Evolutionary conservation across 1,139 yeast species (phyloP), one percentile per base, ranked within the genome.

Genomic region (Hemisphaericaspora lyxosophila): DNA sequence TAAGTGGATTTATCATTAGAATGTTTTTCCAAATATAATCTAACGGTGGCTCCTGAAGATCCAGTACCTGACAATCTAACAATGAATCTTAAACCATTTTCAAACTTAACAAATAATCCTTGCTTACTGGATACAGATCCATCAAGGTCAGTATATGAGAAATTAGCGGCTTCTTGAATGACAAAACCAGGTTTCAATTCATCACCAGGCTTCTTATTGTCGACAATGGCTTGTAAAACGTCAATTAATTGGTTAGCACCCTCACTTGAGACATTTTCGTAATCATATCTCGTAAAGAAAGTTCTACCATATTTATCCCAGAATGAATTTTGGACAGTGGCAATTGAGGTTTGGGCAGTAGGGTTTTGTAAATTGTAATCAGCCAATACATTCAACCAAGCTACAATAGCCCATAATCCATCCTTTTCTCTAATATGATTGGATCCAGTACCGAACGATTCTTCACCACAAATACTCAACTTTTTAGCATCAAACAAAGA

Each of bases 51-150:
- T 34, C 98, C 99, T 2, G 96, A 82, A 1, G 97, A 89, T 5
- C 99, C 99, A 9, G 99, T 92, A 41, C 99, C 99, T 0, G 97
- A 88, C 49, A 92, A 75, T 64, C 99, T 83, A 34, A 88, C 87
- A 31, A 94, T 87, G 42, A 90, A 79, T 60, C 97, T 79, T 44
- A 88, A 77, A 3, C 97, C 97, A 53, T 82, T 83, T 34, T 75
- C 75, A 48, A 90, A 77, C 64, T 85, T 89, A 49, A 90, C 83
- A 57, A 74, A 92, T 41, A 92, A 75, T 32, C 99, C 99, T 70
- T 92, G 99, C 58, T 89, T 82, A n/a, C 68, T 60, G 5, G 97
- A 86, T 6, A 90, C 89, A 2, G 92, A 81, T 15, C 98, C 97
- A 60, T 92, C 97, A 45, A 92, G 72, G 60, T 94, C 98, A 14